These are phyloP conservation scores for Sporisorium reilianum DNA, from an alignment of 1,284 basidiomycete genomes.

Conservation along the genomic window DNA sequence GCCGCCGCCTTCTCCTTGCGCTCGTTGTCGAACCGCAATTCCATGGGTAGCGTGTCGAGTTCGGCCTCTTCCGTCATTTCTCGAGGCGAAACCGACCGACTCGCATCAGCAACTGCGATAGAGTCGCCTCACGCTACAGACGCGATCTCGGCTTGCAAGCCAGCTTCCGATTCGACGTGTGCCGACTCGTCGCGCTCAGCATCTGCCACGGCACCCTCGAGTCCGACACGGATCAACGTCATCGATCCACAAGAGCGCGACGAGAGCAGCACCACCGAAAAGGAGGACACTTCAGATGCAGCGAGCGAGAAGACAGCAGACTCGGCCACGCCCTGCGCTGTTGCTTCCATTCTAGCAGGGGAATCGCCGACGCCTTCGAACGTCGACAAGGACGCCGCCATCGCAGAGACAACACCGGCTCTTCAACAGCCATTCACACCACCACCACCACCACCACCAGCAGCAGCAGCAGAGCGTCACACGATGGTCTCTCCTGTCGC, in stretches of 20 bases:
- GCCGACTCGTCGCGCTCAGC: constrained; percentile 19
- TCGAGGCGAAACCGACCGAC: constrained; percentile 25
- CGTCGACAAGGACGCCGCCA: background rate
- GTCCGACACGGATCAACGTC: constrained; percentile 8
- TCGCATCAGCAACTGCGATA: constrained; percentile 13
- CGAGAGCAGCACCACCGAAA: background rate
- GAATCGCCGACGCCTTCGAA: too few species aligned
- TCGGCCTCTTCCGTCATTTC: constrained; percentile 36
- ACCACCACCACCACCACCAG: background rate
- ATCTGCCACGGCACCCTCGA: constrained; percentile 32
- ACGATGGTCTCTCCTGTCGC: constrained; percentile 5
- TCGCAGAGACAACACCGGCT: background rate
- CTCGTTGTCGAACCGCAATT: constrained; percentile 56
- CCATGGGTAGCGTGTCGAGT: constrained; percentile 52
- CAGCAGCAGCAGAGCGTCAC: background rate
- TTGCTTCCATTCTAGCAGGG: background rate
- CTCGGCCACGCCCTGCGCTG: constrained; percentile 2
- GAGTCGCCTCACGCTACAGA: constrained; percentile 20
- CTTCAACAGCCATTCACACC: constrained; percentile 3
- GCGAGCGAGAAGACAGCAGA: constrained; percentile 7
- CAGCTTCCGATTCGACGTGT: constrained; percentile 8
- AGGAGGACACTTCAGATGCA: constrained; percentile 1
- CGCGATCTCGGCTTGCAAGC: constrained; percentile 7
- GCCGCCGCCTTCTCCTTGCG: constrained; percentile 58
- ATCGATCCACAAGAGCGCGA: background rate